These are phyloP conservation scores for Xylaria telfairii DNA, from an alignment of 495 filamentous ascomycete genomes.

Conservation along the genomic window DNA sequence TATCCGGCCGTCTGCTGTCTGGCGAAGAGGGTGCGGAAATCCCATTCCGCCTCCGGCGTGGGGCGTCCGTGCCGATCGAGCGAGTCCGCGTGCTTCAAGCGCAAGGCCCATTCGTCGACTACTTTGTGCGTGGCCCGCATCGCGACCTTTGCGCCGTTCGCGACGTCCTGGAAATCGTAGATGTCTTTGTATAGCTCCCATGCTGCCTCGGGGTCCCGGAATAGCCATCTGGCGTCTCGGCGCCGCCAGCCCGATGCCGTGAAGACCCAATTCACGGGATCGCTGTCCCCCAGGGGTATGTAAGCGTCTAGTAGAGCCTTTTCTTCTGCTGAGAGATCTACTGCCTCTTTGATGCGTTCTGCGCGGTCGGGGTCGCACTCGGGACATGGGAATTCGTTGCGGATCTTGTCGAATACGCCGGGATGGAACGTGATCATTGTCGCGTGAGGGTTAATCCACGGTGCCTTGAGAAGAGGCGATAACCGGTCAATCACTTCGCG, in stretches of 20 bases:
- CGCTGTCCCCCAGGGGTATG: neutral
- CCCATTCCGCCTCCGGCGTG: neutral
- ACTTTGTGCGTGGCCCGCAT: neutral
- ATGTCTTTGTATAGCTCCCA: conserved; percentile 21
- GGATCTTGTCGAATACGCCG: conserved; percentile 2
- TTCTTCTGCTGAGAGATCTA: neutral
- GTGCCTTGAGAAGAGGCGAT: conserved; percentile 2
- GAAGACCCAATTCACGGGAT: conserved; percentile 14
- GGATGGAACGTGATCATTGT: conserved; percentile 14
- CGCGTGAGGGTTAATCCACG: neutral
- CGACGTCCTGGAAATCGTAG: conserved; percentile 5
- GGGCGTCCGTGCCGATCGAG: neutral
- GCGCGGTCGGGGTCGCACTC: conserved; percentile 2
- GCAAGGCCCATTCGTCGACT: neutral
- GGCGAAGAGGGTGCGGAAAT: neutral
- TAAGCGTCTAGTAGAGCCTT: neutral
- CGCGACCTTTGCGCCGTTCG: neutral
- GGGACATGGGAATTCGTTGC: neutral
- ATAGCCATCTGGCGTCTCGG: conserved; percentile 15
- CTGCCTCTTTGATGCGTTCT: neutral
- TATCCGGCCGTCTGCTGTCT: neutral
- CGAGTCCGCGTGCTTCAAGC: neutral
- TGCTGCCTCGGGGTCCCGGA: neutral
- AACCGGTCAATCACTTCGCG: neutral
- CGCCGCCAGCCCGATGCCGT: neutral